Evolutionary conservation across 2,329 filamentous ascomycete genomes (phyloP).

Genomic region (Boeremia exigua): DNA sequence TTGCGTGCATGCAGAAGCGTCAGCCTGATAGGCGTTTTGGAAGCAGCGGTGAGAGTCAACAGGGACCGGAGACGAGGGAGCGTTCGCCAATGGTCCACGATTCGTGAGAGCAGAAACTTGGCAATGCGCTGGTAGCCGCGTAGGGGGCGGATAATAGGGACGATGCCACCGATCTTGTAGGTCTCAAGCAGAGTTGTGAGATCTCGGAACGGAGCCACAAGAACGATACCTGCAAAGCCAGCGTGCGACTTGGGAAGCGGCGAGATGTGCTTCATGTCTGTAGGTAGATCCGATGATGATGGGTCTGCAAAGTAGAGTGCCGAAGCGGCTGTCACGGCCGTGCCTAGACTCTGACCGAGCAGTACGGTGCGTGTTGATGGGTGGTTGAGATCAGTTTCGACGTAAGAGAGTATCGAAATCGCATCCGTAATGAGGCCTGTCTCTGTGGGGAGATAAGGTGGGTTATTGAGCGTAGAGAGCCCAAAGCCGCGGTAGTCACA

Average conservation of each 20-base stretch:
- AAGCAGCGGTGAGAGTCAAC: conserved; percentile 51
- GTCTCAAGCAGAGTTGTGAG: conserved; percentile 74
- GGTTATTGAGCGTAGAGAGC: conserved; percentile 70
- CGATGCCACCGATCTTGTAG: conserved; percentile 78
- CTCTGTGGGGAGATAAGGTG: conserved; percentile 68
- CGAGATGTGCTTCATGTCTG: conserved; percentile 18
- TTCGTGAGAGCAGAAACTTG: conserved; percentile 63
- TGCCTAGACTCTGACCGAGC: conserved; percentile 86
- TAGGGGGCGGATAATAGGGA: conserved; percentile 82
- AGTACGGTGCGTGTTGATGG: conserved; percentile 76
- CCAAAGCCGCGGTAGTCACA: conserved; percentile 93
- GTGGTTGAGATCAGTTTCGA: conserved; percentile 68
- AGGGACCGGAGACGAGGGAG: conserved; percentile 67
- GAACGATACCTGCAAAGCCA: conserved; percentile 80
- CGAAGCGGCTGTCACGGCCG: conserved; percentile 78
- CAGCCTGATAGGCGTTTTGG: conserved; percentile 59
- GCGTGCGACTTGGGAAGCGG: conserved; percentile 6
- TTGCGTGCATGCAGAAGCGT: conserved; percentile 80
- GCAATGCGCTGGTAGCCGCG: conserved; percentile 69
- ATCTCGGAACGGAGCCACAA: conserved; percentile 80
- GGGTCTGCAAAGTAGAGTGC: conserved; percentile 70
- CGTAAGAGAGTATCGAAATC: conserved; percentile 74
- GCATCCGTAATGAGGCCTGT: conserved; percentile 81
- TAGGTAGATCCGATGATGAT: conserved; percentile 24
- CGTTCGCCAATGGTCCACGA: conserved; percentile 85